These are phyloP conservation scores for Teratosphaeria epicoccoides DNA, from an alignment of 2,329 filamentous ascomycete genomes.

Conservation along the genomic window DNA sequence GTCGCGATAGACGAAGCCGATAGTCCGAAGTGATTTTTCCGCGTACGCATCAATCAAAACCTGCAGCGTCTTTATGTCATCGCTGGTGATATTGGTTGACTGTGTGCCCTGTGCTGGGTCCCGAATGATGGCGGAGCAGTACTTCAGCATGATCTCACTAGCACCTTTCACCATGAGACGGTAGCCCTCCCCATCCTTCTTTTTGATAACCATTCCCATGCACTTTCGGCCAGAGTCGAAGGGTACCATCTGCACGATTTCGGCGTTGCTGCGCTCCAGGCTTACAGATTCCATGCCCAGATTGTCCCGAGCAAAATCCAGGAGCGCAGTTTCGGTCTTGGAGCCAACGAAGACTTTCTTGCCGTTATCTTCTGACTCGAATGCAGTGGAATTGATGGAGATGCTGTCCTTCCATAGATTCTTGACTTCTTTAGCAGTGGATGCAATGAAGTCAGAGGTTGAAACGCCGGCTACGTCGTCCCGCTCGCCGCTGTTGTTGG, in stretches of 20 bases:
- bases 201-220: slow-evolving; percentile 54
- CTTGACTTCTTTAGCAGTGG: slow-evolving; percentile 39
- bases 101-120: slow-evolving; percentile 50
- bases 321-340: slow-evolving; percentile 65
- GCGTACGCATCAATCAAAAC: slow-evolving; percentile 68
- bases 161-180: slow-evolving; percentile 46
- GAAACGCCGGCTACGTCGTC: slow-evolving; percentile 38
- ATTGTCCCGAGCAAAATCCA: slow-evolving; percentile 57
- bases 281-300: slow-evolving; percentile 53
- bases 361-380: slow-evolving; percentile 54
- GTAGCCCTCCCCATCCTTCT: slow-evolving; percentile 42
- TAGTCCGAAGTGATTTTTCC: slow-evolving; percentile 68
- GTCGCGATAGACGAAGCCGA: slow-evolving; percentile 73
- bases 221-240: slow-evolving; percentile 60
- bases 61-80: slow-evolving; percentile 50
- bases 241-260: slow-evolving; percentile 45
- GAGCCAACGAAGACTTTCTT: slow-evolving; percentile 56
- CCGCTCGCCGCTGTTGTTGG: slow-evolving; percentile 24
- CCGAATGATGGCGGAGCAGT: slow-evolving; percentile 43
- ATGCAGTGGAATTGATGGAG: slow-evolving; percentile 58
- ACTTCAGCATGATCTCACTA: slow-evolving; percentile 39
- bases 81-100: slow-evolving; percentile 42
- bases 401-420: slow-evolving; percentile 52
- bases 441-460: slow-evolving; percentile 41
- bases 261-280: slow-evolving; percentile 52